Conservation (phyloP, 1,139 yeast species). For the Debaryomyces sp. region DNA sequence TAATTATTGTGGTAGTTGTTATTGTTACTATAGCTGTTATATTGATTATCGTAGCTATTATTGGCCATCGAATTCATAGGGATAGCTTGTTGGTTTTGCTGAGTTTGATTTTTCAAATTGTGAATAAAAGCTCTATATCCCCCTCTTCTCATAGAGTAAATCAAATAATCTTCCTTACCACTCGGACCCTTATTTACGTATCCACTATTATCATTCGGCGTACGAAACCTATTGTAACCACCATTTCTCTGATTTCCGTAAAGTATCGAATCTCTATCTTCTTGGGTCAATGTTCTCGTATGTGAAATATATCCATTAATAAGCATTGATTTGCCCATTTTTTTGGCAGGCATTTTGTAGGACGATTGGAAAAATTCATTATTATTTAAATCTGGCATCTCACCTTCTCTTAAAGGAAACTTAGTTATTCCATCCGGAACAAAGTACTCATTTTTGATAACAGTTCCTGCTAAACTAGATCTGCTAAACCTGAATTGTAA, state of each 20-base stretch:
- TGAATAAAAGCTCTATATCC: constrained; percentile 42
- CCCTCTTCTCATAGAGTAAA: constrained; percentile 42
- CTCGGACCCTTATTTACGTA: constrained; percentile 48
- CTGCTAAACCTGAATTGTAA: constrained; percentile 49
- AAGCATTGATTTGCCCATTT: constrained; percentile 75
- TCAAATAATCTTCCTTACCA: constrained; percentile 36
- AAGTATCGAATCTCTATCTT: constrained; percentile 65
- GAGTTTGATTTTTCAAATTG: constrained; percentile 14
- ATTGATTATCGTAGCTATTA: constrained; percentile 11
- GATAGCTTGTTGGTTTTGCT: constrained; percentile 12
- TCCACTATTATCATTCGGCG: constrained; percentile 36
- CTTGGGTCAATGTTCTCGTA: constrained; percentile 59
- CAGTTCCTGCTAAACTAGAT: constrained; percentile 72
- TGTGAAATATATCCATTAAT: constrained; percentile 77
- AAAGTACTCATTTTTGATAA: constrained; percentile 48
- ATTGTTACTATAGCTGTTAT: constrained; percentile 15
- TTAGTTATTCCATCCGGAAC: constrained; percentile 46
- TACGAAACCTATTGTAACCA: constrained; percentile 34
- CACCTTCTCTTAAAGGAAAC: constrained; percentile 65
- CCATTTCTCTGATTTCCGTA: constrained; percentile 37
- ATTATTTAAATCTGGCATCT: constrained; percentile 60
- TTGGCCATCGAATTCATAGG: constrained; percentile 13
- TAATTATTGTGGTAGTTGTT: constrained; percentile 1
- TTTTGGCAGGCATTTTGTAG: constrained; percentile 59
- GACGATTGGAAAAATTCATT: constrained; percentile 56